phyloP scores from a whole-genome alignment of 768 basidiomycete genomes.

The Cantharellus cinnabarinus region DNA sequence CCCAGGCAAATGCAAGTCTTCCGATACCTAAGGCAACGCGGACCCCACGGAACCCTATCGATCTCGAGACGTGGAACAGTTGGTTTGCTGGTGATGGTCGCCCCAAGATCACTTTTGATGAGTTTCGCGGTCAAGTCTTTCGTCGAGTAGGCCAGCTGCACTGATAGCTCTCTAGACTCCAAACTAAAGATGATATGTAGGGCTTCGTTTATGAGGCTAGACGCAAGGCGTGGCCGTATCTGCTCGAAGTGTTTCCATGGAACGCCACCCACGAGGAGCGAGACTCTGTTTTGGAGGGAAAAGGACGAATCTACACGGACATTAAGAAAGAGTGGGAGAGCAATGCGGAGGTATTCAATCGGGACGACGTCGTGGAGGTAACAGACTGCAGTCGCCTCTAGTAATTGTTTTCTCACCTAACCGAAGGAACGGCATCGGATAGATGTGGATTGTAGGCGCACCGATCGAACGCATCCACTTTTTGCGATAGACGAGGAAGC shows the following conservation, averaged over 20 bases:
- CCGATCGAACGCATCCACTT: conserved; percentile 82
- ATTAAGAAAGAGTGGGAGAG: conserved; percentile 71
- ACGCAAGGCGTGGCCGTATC: conserved; percentile 73
- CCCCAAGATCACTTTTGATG: conserved; percentile 42
- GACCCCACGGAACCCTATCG: conserved; percentile 58
- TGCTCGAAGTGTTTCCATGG: conserved; percentile 76
- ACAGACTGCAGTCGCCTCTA: conserved; percentile 13
- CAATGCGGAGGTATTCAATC: conserved; percentile 60
- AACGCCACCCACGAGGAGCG: conserved; percentile 42
- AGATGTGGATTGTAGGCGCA: conserved; percentile 92
- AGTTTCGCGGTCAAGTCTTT: conserved; percentile 62
- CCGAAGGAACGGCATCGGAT: conserved; percentile 70
- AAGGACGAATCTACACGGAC: conserved; percentile 46
- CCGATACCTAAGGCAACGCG: conserved; percentile 70
- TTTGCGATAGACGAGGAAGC: conserved; percentile 30
- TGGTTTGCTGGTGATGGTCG: conserved; percentile 64
- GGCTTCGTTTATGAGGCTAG: conserved; percentile 44
- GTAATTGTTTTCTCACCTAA: neutral
- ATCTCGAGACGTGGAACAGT: conserved; percentile 44
- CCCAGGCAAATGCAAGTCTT: conserved; percentile 31
- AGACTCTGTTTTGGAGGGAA: conserved; percentile 36
- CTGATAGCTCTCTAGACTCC: neutral
- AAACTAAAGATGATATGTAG: conserved; percentile 3
- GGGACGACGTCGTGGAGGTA: conserved; percentile 66
- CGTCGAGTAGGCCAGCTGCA: conserved; percentile 22